Base-by-base conservation (phyloP, 148 eudicot genomes). In the Suaeda aralocaspica region DNA sequence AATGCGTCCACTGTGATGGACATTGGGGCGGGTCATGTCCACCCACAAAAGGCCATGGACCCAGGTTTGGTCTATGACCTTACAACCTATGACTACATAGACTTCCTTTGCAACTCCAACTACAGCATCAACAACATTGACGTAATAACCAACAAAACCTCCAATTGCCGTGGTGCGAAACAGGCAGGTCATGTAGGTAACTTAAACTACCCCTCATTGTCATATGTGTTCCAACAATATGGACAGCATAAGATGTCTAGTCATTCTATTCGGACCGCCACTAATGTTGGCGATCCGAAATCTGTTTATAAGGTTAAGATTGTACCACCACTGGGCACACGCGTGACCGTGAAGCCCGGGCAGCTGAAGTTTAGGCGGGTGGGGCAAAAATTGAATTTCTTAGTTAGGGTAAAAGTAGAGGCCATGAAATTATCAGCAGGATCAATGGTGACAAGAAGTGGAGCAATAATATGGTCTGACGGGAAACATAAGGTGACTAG, bases 1-100 rank as follows among this genome's bases (percentile, higher is more conserved):
- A 89, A 84, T 44, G 68, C 84, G 0, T 85, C 97, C 29, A 86
- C 87, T 0, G 88, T 84, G 64, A 91, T 89, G 97, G 98, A 94
- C 76, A 87, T 65, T 36, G 98, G 98, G 26, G 85, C 97, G 13
- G 98, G 98, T 16, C 97, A 94, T 61, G 96, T 94, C 13, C 85
- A 91, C 64, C 98, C 97, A 2, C 88, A 86, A n/a, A 87, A 82
- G 61, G 98, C 98, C 15, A 87, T 94, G 87, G 87, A 89, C 26
- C 98, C 98, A 0, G 98, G 98, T 3, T 78, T 94, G 7, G 79
- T 94, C 11, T 94, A 91, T 31, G 98, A 94, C 64, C 2, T 91
- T 4, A 78, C 72, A 1, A 73, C 86, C 1, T 87, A 86, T 24
- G 93, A 91, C 41, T 91, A 89, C 76, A 72, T 91, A 6, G 97